Evolutionary conservation across 2,329 filamentous ascomycete species (phyloP), one percentile per base, ranked within the genome.

Genomic region (Scedosporium boydii): DNA sequence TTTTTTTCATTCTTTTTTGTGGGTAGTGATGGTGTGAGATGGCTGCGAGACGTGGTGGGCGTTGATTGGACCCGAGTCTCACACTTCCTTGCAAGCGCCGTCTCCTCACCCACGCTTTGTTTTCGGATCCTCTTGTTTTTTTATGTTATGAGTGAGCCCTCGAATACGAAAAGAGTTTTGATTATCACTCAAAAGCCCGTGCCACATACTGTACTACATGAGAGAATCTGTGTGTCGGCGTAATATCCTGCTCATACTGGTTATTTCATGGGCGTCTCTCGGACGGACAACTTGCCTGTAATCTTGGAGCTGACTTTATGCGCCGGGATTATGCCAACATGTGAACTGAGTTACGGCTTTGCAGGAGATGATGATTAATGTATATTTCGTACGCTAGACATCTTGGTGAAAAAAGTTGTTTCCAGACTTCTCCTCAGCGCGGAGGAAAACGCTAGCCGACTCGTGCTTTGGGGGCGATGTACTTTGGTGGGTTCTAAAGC

Each of bases 41-140:
- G 60, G 60, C 60, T 46, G 60, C 53, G 38, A 62, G 60, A 62
- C 60, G 60, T 62, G 60, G 60, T 62, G 51, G 18, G 23, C 21
- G 23, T 18, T 62, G 60, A 62, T 62, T 62, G 60, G 60, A 26
- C 46, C 53, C 7, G 14, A 21, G n/a, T 12, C 16, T 18, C 16
- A 34, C 38, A 42, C 42, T 27, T 55, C 59, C 59, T 61, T 56
- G 34, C 59, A 61, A 61, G 53, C 26, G 23, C 59, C 14, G 44
- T 6, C 59, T 10, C 48, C 46, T 21, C 48, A 38, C 29, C 34
- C 26, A 34, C 48, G 12, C 34, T 60, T 29, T 60, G 2, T 23
- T 56, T 21, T 27, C 34, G 10, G 34, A 14, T 38, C 5, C 6
- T 57, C 26, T 26, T 46, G 34, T 58, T 44, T 44, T 44, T 18